Conservation (phyloP, 305 asterid species). For the Solanum hybrid region DNA sequence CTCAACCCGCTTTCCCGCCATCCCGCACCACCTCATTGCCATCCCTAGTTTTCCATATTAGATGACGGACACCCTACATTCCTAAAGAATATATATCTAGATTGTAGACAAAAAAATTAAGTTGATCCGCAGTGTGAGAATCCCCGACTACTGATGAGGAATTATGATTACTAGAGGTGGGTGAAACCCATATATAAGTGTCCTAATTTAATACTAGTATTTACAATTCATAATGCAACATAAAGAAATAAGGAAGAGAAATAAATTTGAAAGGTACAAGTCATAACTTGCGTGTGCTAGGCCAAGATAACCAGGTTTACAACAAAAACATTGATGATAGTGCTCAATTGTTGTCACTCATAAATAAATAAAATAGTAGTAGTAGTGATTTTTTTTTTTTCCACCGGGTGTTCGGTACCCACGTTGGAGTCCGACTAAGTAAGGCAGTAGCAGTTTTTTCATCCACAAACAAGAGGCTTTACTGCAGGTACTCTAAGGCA, state of each 20-base stretch:
- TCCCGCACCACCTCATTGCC: no score
- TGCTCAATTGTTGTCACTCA: background rate
- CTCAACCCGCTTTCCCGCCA: no score
- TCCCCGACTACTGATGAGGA: background rate
- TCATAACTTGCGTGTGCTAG: background rate
- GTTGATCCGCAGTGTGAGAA: background rate
- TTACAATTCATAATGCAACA: background rate
- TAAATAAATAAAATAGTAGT: background rate
- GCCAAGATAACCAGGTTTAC: background rate
- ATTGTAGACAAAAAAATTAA: background rate
- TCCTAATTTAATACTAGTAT: background rate
- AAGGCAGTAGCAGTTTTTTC: background rate
- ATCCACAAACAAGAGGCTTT: slow-evolving; percentile 52
- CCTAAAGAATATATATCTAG: background rate
- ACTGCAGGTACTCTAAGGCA: slow-evolving; percentile 63
- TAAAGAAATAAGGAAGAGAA: background rate
- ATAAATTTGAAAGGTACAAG: background rate
- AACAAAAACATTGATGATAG: background rate
- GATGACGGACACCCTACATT: background rate
- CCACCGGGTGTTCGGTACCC: no score
- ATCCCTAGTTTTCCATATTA: no score
- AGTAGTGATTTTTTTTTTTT: background rate
- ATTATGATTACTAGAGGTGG: background rate
- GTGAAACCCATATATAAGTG: background rate
- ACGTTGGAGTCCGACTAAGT: no score